Evolutionary conservation across 2,329 filamentous ascomycete species (phyloP).

Genomic region (Sclerotinia glacialis): DNA sequence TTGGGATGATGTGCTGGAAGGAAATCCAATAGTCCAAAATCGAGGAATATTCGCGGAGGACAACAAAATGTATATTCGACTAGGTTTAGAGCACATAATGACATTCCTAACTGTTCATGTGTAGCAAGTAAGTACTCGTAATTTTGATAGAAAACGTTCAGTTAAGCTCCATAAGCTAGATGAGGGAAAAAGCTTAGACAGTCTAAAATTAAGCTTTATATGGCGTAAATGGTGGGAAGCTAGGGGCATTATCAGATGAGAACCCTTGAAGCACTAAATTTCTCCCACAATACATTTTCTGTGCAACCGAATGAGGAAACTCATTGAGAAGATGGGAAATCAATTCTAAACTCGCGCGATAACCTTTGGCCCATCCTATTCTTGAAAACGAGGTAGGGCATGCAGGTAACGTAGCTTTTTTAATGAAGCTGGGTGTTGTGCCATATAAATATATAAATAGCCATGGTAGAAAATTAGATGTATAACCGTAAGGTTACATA

Average conservation of each 20-base stretch:
- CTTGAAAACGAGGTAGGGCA: background rate
- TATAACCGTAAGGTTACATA: no score
- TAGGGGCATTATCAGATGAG: background rate
- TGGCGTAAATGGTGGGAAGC: conserved; percentile 2
- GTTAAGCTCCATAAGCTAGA: background rate
- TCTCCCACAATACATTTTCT: background rate
- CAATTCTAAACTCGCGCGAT: background rate
- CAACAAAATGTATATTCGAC: background rate
- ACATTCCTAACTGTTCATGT: background rate
- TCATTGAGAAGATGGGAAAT: background rate
- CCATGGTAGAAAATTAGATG: background rate
- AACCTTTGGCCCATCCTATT: background rate
- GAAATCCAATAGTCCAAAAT: conserved; percentile 2
- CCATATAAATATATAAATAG: background rate
- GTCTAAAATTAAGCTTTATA: conserved; percentile 14
- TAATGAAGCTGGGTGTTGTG: background rate
- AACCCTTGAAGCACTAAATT: background rate
- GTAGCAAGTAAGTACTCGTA: background rate
- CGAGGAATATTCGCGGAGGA: background rate
- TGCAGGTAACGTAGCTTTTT: background rate
- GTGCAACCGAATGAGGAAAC: conserved; percentile 3
- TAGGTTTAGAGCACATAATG: background rate
- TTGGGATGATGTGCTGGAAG: conserved; percentile 16
- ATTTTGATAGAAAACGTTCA: conserved; percentile 12
- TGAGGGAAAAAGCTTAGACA: background rate